Evolutionary conservation across 345 rosid genomes (phyloP), one percentile per base, ranked within the genome.

Genomic region (Kandelia obovata): DNA sequence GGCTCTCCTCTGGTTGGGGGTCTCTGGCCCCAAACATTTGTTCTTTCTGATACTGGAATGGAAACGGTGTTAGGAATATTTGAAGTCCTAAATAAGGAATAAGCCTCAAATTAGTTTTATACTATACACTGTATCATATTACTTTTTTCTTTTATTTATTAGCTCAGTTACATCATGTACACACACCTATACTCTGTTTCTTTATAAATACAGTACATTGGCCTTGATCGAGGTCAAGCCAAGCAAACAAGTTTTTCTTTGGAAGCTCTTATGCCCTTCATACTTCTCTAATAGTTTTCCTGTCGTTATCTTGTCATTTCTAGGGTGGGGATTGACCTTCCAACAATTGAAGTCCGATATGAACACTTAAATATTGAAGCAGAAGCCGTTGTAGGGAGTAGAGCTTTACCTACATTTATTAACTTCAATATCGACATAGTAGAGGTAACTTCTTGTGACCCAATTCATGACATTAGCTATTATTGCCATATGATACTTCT

Each of bases 391-490:
- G 88, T 75, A 1, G 96, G 89, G 74, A 79, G 86, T 73, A 84
- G 87, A 74, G 92, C 97, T 28, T 75, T 89, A 65, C 93, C 96
- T 2, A 57, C 92, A 13, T 58, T 89, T 16, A 5, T 88, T 62
- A 89, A 83, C 67, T 92, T 86, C 85, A 43, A 27, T 43, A 16
- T 69, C 19, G 72, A 76, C 47, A 73, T 88, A 34, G 53, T 75
- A 7, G 96, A 89, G 88, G 97, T 89, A 80, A 75, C 28, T 62
- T 3, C 32, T 26, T 21, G 26, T 13, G 25, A 10, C 1, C 57
- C 28, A 43, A 43, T 43, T 55, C 30, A 21, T 9, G 5, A 10
- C 25, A 55, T 55, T 23, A 27, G 59, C 9, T 23, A 55, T 20
- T 27, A 10, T 55, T 10, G 59, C 16, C 59, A 55, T 10, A 43